phyloP scores from a whole-genome alignment of 225 moss, liverwort and hornwort genomes.

The Pseudisothecium myosuroides region DNA sequence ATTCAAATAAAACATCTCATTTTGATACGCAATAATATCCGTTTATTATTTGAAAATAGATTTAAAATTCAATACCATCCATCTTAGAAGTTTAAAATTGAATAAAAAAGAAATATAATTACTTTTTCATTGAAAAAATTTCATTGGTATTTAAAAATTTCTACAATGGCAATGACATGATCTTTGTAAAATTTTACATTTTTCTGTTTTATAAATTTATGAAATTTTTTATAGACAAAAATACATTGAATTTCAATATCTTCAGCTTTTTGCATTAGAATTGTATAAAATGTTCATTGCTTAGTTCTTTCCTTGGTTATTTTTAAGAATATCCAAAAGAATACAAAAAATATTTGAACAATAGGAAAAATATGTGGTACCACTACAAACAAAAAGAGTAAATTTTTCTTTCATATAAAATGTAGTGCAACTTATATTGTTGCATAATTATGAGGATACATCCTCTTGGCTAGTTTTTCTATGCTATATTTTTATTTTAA shows the following conservation, averaged over 20 bases:
- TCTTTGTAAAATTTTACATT: neutral
- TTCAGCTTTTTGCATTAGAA: rapidly evolving
- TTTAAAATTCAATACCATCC: neutral
- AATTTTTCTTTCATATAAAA: neutral
- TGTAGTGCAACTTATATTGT: neutral
- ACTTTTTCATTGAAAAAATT: neutral
- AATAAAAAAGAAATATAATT: neutral
- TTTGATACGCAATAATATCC: rapidly evolving
- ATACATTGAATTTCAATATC: neutral
- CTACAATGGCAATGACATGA: neutral
- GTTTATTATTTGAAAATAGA: neutral
- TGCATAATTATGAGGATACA: neutral
- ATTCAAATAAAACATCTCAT: neutral
- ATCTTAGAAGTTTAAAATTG: neutral
- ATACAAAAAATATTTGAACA: neutral
- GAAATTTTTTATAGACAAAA: neutral
- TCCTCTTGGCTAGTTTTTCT: neutral
- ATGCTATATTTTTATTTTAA: neutral
- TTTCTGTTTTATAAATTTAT: neutral
- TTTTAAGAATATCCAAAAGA: rapidly evolving
- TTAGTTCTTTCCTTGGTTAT: neutral
- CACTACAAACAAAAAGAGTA: neutral
- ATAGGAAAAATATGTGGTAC: neutral
- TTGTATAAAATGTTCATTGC: too few relatives aligned
- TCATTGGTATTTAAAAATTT: neutral